Evolutionary conservation across 805 yeast species (phyloP).

Genomic region (Metschnikowia aberdeeniae): DNA sequence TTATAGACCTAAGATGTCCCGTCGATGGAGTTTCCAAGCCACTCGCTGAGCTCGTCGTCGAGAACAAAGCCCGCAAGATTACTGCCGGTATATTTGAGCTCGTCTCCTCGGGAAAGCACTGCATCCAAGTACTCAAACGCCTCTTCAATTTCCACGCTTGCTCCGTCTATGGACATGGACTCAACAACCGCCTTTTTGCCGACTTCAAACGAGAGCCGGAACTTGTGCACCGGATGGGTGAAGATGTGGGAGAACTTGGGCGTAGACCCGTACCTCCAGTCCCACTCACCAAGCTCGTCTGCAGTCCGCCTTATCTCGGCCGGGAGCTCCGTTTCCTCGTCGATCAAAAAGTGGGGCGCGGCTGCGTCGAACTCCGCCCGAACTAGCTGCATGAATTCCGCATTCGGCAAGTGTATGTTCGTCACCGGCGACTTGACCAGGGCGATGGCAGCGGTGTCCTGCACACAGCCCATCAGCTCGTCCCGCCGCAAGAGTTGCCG

Average conservation of each 20-base stretch:
- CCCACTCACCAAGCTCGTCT: slow-evolving; percentile 50
- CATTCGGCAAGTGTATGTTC: slow-evolving; percentile 49
- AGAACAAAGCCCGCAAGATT: slow-evolving; percentile 42
- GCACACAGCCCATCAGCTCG: slow-evolving; percentile 38
- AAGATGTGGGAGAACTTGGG: slow-evolving; percentile 65
- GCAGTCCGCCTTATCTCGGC: slow-evolving; percentile 40
- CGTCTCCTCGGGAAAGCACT: slow-evolving; percentile 23
- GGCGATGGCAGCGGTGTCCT: slow-evolving; percentile 52
- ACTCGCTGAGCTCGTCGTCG: slow-evolving; percentile 41
- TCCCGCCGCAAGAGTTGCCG: slow-evolving; percentile 55
- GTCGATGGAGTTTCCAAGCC: slow-evolving; percentile 45
- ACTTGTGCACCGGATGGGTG: slow-evolving; percentile 26
- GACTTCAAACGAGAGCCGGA: slow-evolving; percentile 40
- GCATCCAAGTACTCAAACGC: slow-evolving; percentile 33
- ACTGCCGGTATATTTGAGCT: slow-evolving; percentile 38
- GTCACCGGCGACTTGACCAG: slow-evolving; percentile 80
- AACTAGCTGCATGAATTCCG: slow-evolving; percentile 46
- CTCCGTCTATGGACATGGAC: slow-evolving; percentile 17
- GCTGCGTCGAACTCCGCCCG: slow-evolving; percentile 37
- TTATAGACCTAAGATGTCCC: slow-evolving; percentile 28
- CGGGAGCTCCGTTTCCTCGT: slow-evolving; percentile 26
- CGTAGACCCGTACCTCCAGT: slow-evolving; percentile 74
- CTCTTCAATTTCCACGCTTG: not conserved
- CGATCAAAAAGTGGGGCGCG: slow-evolving; percentile 21
- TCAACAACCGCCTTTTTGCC: slow-evolving; percentile 39